Evolutionary conservation across 208 protist species (phyloP).

Genomic region (Trypanosoma rangeli): DNA sequence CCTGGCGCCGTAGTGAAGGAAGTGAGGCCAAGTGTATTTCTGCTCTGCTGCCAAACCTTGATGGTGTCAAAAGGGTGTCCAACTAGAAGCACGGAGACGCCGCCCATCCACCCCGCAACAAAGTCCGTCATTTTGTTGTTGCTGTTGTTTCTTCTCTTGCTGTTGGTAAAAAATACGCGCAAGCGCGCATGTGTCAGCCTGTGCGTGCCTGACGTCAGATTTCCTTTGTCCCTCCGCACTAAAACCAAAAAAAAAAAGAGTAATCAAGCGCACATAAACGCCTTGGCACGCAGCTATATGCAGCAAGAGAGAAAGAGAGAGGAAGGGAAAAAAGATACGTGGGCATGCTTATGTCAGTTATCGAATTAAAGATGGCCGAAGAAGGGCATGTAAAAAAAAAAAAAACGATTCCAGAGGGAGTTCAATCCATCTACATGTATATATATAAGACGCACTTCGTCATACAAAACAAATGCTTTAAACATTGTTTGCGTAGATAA

Average conservation of each 20-base stretch:
- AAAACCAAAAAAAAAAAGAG: constrained; percentile 18
- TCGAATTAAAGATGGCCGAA: no score
- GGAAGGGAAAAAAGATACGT: constrained; percentile 22
- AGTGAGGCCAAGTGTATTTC: not conserved
- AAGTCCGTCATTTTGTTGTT: constrained; percentile 25
- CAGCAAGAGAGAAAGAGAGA: not conserved
- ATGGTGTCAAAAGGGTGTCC: constrained; percentile 33
- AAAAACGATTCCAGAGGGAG: no score
- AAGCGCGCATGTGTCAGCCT: constrained; percentile 8
- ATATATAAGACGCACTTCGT: no score
- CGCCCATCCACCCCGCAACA: constrained; percentile 34
- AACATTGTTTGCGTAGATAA: not conserved
- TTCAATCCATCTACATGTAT: no score
- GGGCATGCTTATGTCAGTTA: no score
- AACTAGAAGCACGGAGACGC: constrained; percentile 25
- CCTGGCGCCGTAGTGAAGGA: not conserved
- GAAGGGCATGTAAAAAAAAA: no score
- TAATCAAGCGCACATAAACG: not conserved
- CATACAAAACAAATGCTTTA: not conserved
- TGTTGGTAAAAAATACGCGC: not conserved
- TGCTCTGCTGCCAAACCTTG: constrained; percentile 30
- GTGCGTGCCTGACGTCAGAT: not conserved
- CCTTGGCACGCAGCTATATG: not conserved
- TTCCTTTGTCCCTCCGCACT: not conserved
- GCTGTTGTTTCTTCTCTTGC: not conserved